phyloP scores from a whole-genome alignment of 148 eudicot species.

The Mesembryanthemum crystallinum region DNA sequence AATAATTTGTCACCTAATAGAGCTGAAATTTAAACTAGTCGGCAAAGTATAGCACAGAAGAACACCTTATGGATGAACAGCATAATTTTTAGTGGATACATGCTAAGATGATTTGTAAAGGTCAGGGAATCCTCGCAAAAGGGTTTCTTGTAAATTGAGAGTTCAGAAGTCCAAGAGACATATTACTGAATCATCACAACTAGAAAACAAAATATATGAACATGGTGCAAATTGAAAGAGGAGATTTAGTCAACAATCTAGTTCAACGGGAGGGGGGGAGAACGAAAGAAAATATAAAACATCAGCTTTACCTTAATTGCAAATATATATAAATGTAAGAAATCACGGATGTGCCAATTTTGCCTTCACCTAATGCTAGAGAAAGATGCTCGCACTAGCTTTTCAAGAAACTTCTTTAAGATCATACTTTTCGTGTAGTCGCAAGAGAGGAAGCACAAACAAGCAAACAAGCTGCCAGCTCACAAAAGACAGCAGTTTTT shows the following conservation, averaged over 20 bases:
- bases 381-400: background rate
- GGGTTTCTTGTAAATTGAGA: background rate
- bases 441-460: background rate
- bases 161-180: background rate
- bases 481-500: background rate
- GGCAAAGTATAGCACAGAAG: too few relatives aligned
- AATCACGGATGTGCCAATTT: slow-evolving; percentile 3
- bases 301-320: background rate
- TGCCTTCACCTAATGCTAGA: background rate
- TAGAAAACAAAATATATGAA: background rate
- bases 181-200: background rate
- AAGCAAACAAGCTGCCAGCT: background rate
- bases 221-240: background rate
- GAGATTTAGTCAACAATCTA: background rate
- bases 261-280: too few relatives aligned
- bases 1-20: too few relatives aligned
- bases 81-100: too few relatives aligned
- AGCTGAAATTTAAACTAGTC: too few relatives aligned
- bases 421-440: background rate
- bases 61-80: too few relatives aligned
- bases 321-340: background rate
- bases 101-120: too few relatives aligned
- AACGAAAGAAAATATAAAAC: background rate
- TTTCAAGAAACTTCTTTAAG: background rate
- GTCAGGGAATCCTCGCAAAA: too few relatives aligned